phyloP scores from a whole-genome alignment of 345 rosid species.

The Heritiera littoralis region DNA sequence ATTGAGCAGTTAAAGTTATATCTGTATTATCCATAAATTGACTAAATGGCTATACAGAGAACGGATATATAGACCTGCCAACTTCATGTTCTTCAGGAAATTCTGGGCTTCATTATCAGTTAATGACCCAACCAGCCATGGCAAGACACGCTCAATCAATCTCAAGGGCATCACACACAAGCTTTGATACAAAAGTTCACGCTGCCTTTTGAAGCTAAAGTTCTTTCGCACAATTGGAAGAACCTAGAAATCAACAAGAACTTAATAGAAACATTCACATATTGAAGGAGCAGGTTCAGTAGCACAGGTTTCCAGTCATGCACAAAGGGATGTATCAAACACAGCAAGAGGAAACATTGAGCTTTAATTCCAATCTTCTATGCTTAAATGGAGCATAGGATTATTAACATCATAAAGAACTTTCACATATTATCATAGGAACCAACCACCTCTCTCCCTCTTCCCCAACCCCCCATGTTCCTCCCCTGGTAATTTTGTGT shows the following conservation, averaged over 20 bases:
- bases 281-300: constrained; percentile 13
- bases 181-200: constrained; percentile 79
- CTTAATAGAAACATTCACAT: constrained; percentile 21
- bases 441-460: neutral
- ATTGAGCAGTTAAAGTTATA: constrained; percentile 16
- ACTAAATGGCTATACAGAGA: neutral
- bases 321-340: neutral
- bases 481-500: no score
- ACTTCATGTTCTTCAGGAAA: constrained; percentile 72
- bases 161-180: constrained; percentile 86
- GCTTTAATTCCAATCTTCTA: neutral
- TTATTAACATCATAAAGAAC: neutral
- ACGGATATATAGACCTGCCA: constrained; percentile 56
- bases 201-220: constrained; percentile 73
- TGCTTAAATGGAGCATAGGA: constrained; percentile 4
- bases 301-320: constrained; percentile 9
- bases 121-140: constrained; percentile 77
- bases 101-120: constrained; percentile 67
- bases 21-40: neutral
- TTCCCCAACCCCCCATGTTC: neutral
- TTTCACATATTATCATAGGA: neutral
- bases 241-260: constrained; percentile 54
- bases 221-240: constrained; percentile 80
- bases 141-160: constrained; percentile 84
- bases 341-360: constrained; percentile 10